Percentiles rank a stretch among this genome's conserved stretches.
Conservation (phyloP, 176 grass and related monocot genomes). For the Poa pratensis region DNA sequence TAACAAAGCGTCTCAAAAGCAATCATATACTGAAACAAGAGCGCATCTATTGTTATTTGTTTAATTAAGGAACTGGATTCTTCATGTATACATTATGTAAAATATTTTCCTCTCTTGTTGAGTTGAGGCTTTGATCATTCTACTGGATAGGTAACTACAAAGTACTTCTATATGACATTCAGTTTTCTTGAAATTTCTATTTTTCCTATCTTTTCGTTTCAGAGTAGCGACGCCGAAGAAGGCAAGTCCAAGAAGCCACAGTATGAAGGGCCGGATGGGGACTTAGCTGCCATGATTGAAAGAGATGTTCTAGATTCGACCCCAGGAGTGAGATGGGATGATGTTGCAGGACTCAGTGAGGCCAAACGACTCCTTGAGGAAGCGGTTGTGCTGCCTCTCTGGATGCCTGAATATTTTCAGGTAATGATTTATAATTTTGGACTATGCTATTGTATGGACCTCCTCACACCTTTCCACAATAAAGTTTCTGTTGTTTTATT, state of each 20-base stretch:
- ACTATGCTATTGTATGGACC: constrained; percentile 1
- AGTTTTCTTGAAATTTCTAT: constrained; percentile 20
- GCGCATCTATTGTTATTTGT: constrained; percentile 21
- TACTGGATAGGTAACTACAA: constrained; percentile 16
- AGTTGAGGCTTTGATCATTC: constrained; percentile 23
- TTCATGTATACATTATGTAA: not conserved
- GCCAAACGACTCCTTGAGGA: constrained; percentile 96
- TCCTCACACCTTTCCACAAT: not conserved
- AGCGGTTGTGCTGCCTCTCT: constrained; percentile 92
- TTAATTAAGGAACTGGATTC: constrained; percentile 25
- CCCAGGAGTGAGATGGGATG: constrained; percentile 97
- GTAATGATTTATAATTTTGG: constrained; percentile 46
- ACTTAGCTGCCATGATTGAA: constrained; percentile 98
- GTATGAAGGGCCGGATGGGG: constrained; percentile 91
- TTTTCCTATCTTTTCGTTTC: constrained; percentile 22
- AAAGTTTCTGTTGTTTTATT: constrained; percentile 11
- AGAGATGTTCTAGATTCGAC: constrained; percentile 94
- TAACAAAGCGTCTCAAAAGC: constrained; percentile 9
- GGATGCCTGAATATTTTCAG: constrained; percentile 99
- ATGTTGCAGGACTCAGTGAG: constrained; percentile 90
- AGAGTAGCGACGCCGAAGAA: constrained; percentile 87
- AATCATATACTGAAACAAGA: constrained; percentile 23
- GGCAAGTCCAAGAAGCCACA: constrained; percentile 76
- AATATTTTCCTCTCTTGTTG: not conserved
- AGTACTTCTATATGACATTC: constrained; percentile 10